Evolutionary conservation across 257 asterid species (phyloP), one percentile per base, ranked within the genome.

Genomic region (Plantago major): DNA sequence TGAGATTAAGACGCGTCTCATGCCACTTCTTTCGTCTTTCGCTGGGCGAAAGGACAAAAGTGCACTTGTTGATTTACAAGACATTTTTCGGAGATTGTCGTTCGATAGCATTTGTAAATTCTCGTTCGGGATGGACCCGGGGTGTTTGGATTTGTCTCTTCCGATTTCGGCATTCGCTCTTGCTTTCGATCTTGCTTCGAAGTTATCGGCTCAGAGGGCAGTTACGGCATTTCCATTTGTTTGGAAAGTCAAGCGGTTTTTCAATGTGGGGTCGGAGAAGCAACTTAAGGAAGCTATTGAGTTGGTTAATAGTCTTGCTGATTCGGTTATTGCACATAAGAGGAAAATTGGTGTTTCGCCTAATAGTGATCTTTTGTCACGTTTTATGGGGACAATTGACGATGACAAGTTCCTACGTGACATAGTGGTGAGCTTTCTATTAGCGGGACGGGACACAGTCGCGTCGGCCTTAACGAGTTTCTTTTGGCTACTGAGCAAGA

Each of bases 111-210:
- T 88, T 3, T 91, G 96, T 30, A 74, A 66, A 51, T 81, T 91
- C 6, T 81, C 94, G 0, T 88, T 91, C 52, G 95, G 95, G 1
- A 42, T 80, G 15, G 98, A 91, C 42, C 98, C 95, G 0, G 84
- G 76, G 19, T 90, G 87, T 22, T 78, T 90, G 16, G 57, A 65
- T 0, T 61, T 71, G 12, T 76, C 95, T 0, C 75, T 85, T 0
- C 96, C 97, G 0, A 52, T 37, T 11, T 83, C 90, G 0, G 74
- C 82, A 13, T 67, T 90, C 50, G 81, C 85, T 3, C 18, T 43
- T 12, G 87, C 94, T 0, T 87, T 90, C 14, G 97, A 90, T 60
- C 79, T 81, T 3, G 96, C 96, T 0, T 76, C 97, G 0, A 85
- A 42, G 15, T 61, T 90, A n/a, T 85, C 96, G 0, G 96, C 96